Evolutionary conservation across 2,329 filamentous ascomycete species (phyloP).

Genomic region (Thelonectria olida): DNA sequence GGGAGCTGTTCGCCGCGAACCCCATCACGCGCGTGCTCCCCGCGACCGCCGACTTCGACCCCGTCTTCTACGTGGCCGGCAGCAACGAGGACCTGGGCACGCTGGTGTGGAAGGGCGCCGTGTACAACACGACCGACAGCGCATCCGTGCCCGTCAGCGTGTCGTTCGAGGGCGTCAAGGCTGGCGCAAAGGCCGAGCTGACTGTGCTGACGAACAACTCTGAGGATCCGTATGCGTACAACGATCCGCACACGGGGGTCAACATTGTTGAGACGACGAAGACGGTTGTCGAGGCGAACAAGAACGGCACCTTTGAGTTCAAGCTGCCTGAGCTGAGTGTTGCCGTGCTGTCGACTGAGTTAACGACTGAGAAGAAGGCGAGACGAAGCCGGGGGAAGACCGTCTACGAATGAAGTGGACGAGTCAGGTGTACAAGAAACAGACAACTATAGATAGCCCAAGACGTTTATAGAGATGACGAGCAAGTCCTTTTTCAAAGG

Average conservation of each 20-base stretch:
- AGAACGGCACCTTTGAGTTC: constrained; percentile 60
- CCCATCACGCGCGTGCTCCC: constrained; percentile 58
- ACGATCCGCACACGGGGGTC: constrained; percentile 53
- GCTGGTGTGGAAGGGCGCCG: constrained; percentile 61
- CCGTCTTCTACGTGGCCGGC: constrained; percentile 61
- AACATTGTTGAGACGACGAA: constrained; percentile 59
- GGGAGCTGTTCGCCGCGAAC: constrained; percentile 58
- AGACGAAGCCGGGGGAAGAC: constrained; percentile 6
- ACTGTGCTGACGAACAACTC: constrained; percentile 55
- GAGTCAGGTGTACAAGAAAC: no score
- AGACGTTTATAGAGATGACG: background rate
- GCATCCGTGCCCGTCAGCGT: constrained; percentile 56
- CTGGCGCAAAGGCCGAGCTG: constrained; percentile 52
- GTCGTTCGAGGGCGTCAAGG: constrained; percentile 53
- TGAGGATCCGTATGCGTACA: constrained; percentile 53
- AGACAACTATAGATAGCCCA: background rate
- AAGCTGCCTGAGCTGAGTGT: constrained; percentile 63
- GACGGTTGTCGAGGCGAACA: constrained; percentile 50
- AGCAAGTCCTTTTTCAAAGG: background rate
- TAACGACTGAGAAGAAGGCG: constrained; percentile 16
- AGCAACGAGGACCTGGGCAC: constrained; percentile 51
- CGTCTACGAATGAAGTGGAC: background rate
- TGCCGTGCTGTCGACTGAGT: constrained; percentile 60
- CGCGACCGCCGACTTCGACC: constrained; percentile 51
- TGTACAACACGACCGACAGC: constrained; percentile 60